Evolutionary conservation across 2,329 filamentous ascomycete species (phyloP).

Genomic region (Pseudocercospora fuligena): DNA sequence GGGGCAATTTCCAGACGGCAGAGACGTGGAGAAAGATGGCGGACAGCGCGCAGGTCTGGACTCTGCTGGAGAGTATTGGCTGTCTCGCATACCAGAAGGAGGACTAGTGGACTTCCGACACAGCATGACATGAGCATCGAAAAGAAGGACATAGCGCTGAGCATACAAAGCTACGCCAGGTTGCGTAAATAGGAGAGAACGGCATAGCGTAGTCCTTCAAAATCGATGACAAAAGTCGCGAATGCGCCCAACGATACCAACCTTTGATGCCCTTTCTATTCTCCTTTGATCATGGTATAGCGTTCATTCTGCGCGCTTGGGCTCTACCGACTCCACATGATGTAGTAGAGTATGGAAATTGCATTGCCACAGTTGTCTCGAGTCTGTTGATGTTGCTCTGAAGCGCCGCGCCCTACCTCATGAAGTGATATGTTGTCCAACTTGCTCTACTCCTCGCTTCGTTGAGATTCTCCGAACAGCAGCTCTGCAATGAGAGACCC

Average conservation of each 20-base stretch:
- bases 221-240: not conserved
- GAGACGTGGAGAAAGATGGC: constrained; percentile 43
- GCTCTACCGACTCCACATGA: not conserved
- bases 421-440: too few species aligned
- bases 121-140: not conserved
- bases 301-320: too few species aligned
- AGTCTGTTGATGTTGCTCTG: not conserved
- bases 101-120: constrained; percentile 3
- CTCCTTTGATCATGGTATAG: not conserved
- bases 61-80: constrained; percentile 45
- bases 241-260: not conserved
- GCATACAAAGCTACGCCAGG: not conserved
- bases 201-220: not conserved
- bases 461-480: too few species aligned
- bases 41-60: constrained; percentile 44
- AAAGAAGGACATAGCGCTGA: not conserved
- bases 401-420: too few species aligned
- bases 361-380: not conserved
- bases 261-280: not conserved
- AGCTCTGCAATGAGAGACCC: too few species aligned
- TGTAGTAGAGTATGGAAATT: not conserved
- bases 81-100: constrained; percentile 44
- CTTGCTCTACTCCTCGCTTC: too few species aligned
- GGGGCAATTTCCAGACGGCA: constrained; percentile 35
- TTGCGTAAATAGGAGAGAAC: not conserved